Conservation (phyloP, 768 basidiomycete genomes). For the Wakefieldia striispora region DNA sequence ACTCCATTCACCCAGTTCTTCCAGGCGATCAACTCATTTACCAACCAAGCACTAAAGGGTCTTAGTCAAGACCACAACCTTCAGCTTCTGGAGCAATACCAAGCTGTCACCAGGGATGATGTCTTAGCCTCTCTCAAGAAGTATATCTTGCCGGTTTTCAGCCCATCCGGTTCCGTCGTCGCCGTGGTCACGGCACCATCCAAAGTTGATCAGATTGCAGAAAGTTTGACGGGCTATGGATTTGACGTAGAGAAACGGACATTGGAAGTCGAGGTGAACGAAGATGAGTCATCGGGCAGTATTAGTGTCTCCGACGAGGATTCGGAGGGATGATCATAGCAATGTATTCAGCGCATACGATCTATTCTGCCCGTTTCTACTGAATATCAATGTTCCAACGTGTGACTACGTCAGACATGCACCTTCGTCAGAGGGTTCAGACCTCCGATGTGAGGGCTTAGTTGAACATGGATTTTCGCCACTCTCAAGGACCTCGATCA, state of each 20-base stretch:
- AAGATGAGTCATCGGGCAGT: conserved; percentile 35
- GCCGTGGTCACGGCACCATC: conserved; percentile 82
- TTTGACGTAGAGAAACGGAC: conserved; percentile 76
- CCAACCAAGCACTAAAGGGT: conserved; percentile 88
- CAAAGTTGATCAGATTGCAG: conserved; percentile 69
- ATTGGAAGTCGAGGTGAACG: conserved; percentile 60
- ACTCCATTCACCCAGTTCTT: conserved; percentile 7
- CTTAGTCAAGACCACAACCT: conserved; percentile 73
- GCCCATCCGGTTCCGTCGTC: conserved; percentile 69
- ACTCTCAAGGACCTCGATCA: conserved; percentile 57
- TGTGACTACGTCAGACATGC: neutral
- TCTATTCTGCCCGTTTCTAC: neutral
- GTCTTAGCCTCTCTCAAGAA: conserved; percentile 65
- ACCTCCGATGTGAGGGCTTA: neutral
- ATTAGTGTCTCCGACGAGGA: conserved; percentile 33
- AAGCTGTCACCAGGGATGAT: conserved; percentile 76
- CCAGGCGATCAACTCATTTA: conserved; percentile 80
- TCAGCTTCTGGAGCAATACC: conserved; percentile 74
- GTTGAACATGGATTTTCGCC: conserved; percentile 6
- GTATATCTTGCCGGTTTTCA: conserved; percentile 85
- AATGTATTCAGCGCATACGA: neutral
- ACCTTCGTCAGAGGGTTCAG: neutral
- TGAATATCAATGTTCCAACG: neutral
- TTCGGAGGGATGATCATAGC: conserved; percentile 13
- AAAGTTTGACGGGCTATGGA: conserved; percentile 62